These are phyloP conservation scores for Suillus occidentalis DNA, from an alignment of 768 basidiomycete species.

Conservation along the genomic window DNA sequence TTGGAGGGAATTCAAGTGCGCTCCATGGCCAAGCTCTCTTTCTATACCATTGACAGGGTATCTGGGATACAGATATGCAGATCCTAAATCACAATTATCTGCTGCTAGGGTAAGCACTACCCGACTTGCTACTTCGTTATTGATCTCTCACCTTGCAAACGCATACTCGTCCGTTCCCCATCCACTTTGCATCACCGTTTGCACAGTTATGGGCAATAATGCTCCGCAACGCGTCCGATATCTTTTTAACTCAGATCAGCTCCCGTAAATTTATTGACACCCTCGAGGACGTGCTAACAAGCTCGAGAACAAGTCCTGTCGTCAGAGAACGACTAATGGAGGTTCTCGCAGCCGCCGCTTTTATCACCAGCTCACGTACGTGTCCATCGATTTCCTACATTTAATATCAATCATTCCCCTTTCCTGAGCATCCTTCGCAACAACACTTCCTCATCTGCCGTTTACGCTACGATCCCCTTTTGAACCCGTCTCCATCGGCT, in stretches of 20 bases:
- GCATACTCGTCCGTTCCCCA: not conserved
- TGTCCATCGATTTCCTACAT: not conserved
- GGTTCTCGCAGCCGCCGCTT: conserved; percentile 81
- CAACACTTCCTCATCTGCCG: not conserved
- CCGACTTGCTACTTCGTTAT: not conserved
- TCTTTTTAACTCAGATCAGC: conserved; percentile 69
- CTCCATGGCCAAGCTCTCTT: not conserved
- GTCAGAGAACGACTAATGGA: conserved; percentile 79
- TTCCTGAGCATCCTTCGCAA: not conserved
- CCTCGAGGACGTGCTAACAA: conserved; percentile 69
- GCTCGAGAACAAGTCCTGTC: conserved; percentile 69
- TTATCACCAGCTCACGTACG: conserved; percentile 34
- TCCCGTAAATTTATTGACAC: conserved; percentile 79
- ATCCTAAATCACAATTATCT: conserved; percentile 71
- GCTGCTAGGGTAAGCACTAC: conserved; percentile 62
- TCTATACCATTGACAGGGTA: conserved; percentile 8
- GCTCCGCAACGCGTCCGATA: conserved; percentile 75
- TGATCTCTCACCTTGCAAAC: not conserved
- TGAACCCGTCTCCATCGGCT: not conserved
- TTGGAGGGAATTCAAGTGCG: conserved; percentile 82
- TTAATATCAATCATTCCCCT: not conserved
- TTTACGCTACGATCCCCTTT: not conserved
- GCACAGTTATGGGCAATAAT: conserved; percentile 85
- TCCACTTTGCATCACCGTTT: conserved; percentile 3
- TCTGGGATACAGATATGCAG: conserved; percentile 54